Conservation (phyloP, 768 basidiomycete genomes). For the Boletales sp. region DNA sequence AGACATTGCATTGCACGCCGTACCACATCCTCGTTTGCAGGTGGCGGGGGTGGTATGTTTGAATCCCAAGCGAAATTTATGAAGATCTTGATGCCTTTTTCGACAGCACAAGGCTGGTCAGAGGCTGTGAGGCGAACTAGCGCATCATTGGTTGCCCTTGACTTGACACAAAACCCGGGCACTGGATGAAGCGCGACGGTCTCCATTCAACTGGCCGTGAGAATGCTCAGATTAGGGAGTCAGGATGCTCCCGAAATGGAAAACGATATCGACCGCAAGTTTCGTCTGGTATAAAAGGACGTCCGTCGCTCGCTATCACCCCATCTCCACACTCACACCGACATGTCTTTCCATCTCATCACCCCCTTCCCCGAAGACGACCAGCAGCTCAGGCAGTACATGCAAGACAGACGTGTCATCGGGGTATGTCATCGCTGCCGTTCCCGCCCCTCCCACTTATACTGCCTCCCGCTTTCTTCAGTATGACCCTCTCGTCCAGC, state of each 20-base stretch:
- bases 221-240: too few species aligned
- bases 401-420: conserved; percentile 78
- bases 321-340: background rate
- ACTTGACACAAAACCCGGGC: conserved; percentile 73
- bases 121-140: conserved; percentile 18
- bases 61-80: conserved; percentile 71
- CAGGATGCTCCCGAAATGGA: too few species aligned
- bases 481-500: conserved; percentile 97
- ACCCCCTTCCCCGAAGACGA: conserved; percentile 66
- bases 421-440: conserved; percentile 47
- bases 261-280: too few species aligned
- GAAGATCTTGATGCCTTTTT: conserved; percentile 60
- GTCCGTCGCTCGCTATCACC: background rate
- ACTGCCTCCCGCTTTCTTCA: too few species aligned
- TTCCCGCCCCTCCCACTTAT: conserved; percentile 7
- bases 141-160: conserved; percentile 41
- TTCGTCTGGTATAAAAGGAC: conserved; percentile 31
- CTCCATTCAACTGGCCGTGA: conserved; percentile 15
- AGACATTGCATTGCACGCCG: conserved; percentile 55
- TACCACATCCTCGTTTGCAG: conserved; percentile 54
- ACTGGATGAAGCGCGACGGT: conserved; percentile 48
- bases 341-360: too few species aligned
- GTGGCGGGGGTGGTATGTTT: conserved; percentile 66
- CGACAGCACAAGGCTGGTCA: conserved; percentile 26
- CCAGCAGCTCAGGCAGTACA: conserved; percentile 63